These are phyloP conservation scores for Ophiostoma sp. DNA, from an alignment of 2,329 filamentous ascomycete species.

Conservation along the genomic window DNA sequence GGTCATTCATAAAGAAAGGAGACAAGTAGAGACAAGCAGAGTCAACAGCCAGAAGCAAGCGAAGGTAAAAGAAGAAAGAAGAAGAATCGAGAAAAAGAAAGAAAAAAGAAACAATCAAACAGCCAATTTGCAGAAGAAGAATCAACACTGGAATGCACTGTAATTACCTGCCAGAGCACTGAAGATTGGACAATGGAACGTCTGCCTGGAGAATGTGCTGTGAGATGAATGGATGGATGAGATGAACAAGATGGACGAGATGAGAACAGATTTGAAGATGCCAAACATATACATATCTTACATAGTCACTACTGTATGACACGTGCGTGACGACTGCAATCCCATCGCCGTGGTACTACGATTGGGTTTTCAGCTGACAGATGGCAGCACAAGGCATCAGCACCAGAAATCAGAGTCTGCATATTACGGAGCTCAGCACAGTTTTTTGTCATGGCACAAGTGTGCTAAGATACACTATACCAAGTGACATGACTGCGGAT, in stretches of 20 bases:
- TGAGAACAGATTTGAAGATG: not conserved
- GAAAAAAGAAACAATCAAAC: not conserved
- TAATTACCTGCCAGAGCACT: not conserved
- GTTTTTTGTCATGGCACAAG: too few relatives aligned
- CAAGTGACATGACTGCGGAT: too few relatives aligned
- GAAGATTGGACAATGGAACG: slow-evolving; percentile 8
- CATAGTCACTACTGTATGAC: not conserved
- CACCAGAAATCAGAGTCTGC: not conserved
- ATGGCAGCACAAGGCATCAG: not conserved
- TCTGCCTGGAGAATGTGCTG: not conserved
- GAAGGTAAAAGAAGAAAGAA: not conserved
- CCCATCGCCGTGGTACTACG: not conserved
- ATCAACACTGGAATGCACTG: not conserved
- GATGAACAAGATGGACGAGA: not conserved
- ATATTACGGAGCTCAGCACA: not conserved
- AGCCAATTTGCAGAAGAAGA: not conserved
- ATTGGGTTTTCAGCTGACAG: slow-evolving; percentile 1
- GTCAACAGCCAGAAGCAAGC: not conserved
- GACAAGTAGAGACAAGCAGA: not conserved
- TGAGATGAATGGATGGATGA: too few relatives aligned
- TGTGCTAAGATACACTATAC: too few relatives aligned
- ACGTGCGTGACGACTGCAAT: not conserved
- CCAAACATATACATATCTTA: not conserved
- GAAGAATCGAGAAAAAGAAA: not conserved
- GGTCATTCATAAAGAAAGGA: not conserved